These are phyloP conservation scores for Colletotrichum musicola DNA, from an alignment of 2,329 filamentous ascomycete species.

Conservation along the genomic window DNA sequence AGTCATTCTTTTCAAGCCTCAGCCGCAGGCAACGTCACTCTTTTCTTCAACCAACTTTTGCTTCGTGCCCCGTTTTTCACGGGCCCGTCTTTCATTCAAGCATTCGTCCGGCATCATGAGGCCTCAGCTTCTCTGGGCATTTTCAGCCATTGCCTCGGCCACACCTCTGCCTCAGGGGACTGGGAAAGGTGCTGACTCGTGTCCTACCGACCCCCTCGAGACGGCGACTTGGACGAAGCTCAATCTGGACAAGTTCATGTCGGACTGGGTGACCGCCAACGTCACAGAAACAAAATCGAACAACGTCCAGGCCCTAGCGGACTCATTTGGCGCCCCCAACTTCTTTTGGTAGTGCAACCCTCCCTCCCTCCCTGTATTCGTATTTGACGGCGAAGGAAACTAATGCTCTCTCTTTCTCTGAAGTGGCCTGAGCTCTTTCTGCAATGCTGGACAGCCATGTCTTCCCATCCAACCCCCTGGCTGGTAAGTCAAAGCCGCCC, in stretches of 20 bases:
- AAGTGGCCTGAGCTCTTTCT: background rate
- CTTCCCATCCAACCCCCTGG: background rate
- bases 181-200: conserved; percentile 1
- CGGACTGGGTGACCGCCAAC: background rate
- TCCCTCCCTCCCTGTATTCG: background rate
- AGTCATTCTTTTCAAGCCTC: background rate
- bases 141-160: background rate
- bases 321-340: background rate
- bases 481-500: background rate
- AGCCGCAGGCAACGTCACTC: background rate
- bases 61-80: background rate
- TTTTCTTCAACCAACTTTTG: background rate
- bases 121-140: background rate
- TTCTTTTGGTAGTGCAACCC: background rate
- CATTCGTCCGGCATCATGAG: background rate
- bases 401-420: background rate
- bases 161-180: background rate
- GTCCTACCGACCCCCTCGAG: background rate
- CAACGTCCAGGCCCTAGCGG: background rate
- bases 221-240: conserved; percentile 8
- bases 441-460: background rate
- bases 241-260: background rate
- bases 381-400: background rate
- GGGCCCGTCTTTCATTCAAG: background rate
- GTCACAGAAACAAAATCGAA: background rate